Evolutionary conservation across 2,329 filamentous ascomycete species (phyloP).

Genomic region (Penicillium sp.): DNA sequence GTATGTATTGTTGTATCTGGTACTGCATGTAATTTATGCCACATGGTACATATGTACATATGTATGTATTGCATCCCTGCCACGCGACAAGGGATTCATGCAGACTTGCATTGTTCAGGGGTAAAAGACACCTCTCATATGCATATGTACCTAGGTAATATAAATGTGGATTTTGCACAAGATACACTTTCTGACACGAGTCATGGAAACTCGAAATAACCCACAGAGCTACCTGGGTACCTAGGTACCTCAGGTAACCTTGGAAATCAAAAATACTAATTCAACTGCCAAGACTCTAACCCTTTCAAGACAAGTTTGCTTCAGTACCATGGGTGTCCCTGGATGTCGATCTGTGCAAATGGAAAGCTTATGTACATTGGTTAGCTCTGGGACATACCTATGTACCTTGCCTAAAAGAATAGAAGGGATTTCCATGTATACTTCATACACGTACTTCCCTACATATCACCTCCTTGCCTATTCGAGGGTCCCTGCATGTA

Average conservation of each 20-base stretch:
- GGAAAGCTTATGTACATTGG: background rate
- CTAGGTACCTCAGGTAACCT: too few species aligned
- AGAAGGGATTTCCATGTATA: background rate
- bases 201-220: constrained; percentile 2
- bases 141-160: background rate
- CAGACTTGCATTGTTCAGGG: constrained; percentile 11
- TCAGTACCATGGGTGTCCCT: background rate
- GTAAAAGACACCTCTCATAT: background rate
- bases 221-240: background rate
- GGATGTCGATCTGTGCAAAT: background rate
- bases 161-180: background rate
- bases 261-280: background rate
- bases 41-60: background rate
- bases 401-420: constrained; percentile 1
- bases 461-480: constrained; percentile 6
- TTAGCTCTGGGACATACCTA: constrained; percentile 1
- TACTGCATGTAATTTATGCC: background rate
- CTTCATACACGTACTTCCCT: background rate
- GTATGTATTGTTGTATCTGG: background rate
- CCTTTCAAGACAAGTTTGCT: background rate
- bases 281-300: background rate
- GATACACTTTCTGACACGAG: background rate
- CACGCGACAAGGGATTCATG: constrained; percentile 25
- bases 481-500: constrained; percentile 6
- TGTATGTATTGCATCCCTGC: constrained; percentile 18